phyloP scores from a whole-genome alignment of 1,284 basidiomycete genomes.

The Sporisorium graminicola region DNA sequence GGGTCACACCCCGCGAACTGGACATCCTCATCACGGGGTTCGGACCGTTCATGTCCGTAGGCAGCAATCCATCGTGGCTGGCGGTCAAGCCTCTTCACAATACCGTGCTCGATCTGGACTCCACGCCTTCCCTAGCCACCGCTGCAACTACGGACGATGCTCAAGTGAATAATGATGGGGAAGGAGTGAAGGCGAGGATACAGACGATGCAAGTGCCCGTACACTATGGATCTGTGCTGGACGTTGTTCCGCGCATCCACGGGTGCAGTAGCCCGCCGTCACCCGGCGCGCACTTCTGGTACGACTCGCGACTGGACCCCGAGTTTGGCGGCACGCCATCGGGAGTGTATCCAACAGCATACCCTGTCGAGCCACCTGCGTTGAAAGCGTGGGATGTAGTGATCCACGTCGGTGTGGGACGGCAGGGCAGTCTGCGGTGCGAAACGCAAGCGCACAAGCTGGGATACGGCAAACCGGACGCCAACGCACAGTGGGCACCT shows the following conservation, averaged over 20 bases:
- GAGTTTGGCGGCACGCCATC: slow-evolving; percentile 14
- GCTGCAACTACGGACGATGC: no score
- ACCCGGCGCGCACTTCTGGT: slow-evolving; percentile 29
- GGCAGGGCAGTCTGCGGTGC: slow-evolving; percentile 26
- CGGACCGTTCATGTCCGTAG: slow-evolving; percentile 42
- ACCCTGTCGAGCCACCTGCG: slow-evolving; percentile 18
- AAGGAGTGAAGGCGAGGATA: slow-evolving; percentile 18
- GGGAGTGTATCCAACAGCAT: slow-evolving; percentile 22
- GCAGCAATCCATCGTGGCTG: slow-evolving; percentile 49
- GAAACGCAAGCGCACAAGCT: slow-evolving; percentile 50
- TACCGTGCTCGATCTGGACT: slow-evolving; percentile 16
- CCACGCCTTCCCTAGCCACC: background rate
- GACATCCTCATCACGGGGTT: slow-evolving; percentile 53
- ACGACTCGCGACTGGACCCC: slow-evolving; percentile 21
- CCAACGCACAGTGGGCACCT: slow-evolving; percentile 14
- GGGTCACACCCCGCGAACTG: slow-evolving; percentile 5
- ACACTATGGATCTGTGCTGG: slow-evolving; percentile 40
- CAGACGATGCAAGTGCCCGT: slow-evolving; percentile 50
- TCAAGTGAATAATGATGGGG: background rate
- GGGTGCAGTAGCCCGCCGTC: background rate
- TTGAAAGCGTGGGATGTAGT: slow-evolving; percentile 28
- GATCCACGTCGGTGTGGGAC: slow-evolving; percentile 48
- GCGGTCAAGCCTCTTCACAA: slow-evolving; percentile 45
- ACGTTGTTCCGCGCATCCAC: slow-evolving; percentile 40
- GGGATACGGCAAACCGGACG: slow-evolving; percentile 38